Evolutionary conservation across 345 rosid species (phyloP).

Genomic region (Citrus sp.): DNA sequence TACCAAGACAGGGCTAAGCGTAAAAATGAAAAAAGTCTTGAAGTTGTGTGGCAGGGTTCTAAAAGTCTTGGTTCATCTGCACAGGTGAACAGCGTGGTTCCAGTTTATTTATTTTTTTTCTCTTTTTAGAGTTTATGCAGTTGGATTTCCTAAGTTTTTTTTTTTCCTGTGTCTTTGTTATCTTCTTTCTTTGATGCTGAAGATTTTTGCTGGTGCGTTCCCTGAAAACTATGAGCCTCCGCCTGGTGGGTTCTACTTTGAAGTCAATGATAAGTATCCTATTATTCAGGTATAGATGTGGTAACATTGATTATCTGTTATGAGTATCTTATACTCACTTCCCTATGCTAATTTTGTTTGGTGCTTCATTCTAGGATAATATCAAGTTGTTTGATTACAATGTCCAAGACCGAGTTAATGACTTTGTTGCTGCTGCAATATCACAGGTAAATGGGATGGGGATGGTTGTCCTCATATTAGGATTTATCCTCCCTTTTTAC

Average conservation of each 20-base stretch:
- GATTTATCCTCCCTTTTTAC: constrained; percentile 1
- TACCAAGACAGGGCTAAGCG: constrained; percentile 93
- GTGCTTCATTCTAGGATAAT: constrained; percentile 61
- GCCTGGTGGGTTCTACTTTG: constrained; percentile 87
- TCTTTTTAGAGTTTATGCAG: not conserved
- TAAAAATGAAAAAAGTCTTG: constrained; percentile 78
- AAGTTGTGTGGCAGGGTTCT: constrained; percentile 93
- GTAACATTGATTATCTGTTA: constrained; percentile 1
- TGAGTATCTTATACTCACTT: constrained; percentile 1
- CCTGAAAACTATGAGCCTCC: constrained; percentile 94
- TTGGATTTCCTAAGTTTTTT: not conserved
- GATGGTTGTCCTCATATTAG: not conserved
- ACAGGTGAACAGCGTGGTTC: constrained; percentile 42
- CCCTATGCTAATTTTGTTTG: constrained; percentile 23
- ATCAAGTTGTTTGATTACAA: constrained; percentile 83
- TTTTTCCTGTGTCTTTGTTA: constrained; percentile 10
- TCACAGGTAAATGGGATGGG: constrained; percentile 58
- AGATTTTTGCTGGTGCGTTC: constrained; percentile 98
- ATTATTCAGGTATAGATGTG: constrained; percentile 65
- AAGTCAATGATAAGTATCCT: constrained; percentile 73
- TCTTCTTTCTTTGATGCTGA: constrained; percentile 19
- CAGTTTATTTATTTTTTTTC: not conserved
- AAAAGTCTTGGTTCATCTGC: constrained; percentile 85
- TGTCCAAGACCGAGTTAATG: constrained; percentile 88
- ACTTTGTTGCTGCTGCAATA: constrained; percentile 89